These are phyloP conservation scores for Kazachstania africana DNA, from an alignment of 805 yeast genomes.

Conservation along the genomic window DNA sequence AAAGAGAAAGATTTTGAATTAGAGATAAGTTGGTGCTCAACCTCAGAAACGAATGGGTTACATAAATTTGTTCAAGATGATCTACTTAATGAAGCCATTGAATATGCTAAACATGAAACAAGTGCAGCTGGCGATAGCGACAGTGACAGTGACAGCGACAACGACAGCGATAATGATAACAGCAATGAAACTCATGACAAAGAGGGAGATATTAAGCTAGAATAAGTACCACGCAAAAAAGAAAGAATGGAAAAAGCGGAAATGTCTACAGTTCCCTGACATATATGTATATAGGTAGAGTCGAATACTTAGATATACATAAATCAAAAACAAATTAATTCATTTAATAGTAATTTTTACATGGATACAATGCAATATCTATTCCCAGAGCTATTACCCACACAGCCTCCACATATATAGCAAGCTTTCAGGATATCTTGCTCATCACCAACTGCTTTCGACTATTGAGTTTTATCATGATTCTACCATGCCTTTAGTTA, in stretches of 20 bases:
- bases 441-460: too few relatives aligned
- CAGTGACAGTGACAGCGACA: constrained; percentile 12
- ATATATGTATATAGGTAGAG: too few relatives aligned
- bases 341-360: too few relatives aligned
- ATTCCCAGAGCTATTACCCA: too few relatives aligned
- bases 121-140: constrained; percentile 29
- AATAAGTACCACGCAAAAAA: constrained; percentile 1
- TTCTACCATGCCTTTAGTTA: too few relatives aligned
- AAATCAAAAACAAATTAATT: too few relatives aligned
- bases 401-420: too few relatives aligned
- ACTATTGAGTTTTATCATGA: too few relatives aligned
- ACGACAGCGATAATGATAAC: constrained; percentile 6
- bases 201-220: constrained; percentile 9
- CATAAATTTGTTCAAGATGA: constrained; percentile 77
- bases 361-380: too few relatives aligned
- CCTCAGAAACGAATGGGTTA: constrained; percentile 61
- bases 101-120: constrained; percentile 64
- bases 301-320: too few relatives aligned
- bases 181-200: constrained; percentile 3
- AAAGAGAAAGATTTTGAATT: constrained; percentile 95
- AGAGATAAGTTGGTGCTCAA: constrained; percentile 83
- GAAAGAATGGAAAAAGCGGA: constrained; percentile 1
- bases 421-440: too few relatives aligned
- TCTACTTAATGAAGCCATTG: constrained; percentile 69
- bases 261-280: constrained; percentile 22